Conservation (phyloP, 495 filamentous ascomycete genomes). For the Elaphomyces granulatus region DNA sequence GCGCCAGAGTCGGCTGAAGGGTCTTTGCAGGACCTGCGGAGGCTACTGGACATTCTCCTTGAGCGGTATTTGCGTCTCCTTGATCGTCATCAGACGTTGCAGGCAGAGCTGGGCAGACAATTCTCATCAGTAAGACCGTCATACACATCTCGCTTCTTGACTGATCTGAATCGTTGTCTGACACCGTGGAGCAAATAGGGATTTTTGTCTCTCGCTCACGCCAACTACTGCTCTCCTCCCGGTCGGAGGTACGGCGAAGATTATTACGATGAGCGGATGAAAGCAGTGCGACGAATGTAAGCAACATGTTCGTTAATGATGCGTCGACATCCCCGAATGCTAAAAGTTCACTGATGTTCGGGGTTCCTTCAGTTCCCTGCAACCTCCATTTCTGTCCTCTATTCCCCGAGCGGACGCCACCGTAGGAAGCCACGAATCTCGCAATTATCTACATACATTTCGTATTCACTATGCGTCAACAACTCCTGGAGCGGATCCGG, state of each 20-base stretch:
- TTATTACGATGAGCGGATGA: conserved; percentile 60
- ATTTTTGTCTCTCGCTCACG: conserved; percentile 45
- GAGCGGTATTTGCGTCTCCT: conserved; percentile 56
- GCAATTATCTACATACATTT: no score
- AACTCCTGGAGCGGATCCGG: no score
- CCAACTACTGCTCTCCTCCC: conserved; percentile 53
- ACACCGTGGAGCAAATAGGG: conserved; percentile 19
- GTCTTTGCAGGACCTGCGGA: conserved; percentile 13
- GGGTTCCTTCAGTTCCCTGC: no score
- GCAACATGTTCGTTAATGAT: conserved; percentile 6
- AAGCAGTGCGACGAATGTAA: conserved; percentile 38
- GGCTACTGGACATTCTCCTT: conserved; percentile 47
- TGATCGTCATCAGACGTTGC: conserved; percentile 51
- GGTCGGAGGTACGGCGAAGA: conserved; percentile 50
- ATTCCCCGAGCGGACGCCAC: no score
- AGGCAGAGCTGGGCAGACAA: conserved; percentile 35
- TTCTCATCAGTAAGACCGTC: conserved; percentile 44
- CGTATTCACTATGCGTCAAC: no score
- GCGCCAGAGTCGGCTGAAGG: no score
- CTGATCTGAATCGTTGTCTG: background rate
- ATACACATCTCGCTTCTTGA: no score
- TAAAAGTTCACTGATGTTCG: no score
- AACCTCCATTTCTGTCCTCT: no score
- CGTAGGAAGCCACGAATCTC: no score
- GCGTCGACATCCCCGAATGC: no score